Base-by-base conservation (phyloP, 768 basidiomycete genomes). In the Phallus indusiatus region DNA sequence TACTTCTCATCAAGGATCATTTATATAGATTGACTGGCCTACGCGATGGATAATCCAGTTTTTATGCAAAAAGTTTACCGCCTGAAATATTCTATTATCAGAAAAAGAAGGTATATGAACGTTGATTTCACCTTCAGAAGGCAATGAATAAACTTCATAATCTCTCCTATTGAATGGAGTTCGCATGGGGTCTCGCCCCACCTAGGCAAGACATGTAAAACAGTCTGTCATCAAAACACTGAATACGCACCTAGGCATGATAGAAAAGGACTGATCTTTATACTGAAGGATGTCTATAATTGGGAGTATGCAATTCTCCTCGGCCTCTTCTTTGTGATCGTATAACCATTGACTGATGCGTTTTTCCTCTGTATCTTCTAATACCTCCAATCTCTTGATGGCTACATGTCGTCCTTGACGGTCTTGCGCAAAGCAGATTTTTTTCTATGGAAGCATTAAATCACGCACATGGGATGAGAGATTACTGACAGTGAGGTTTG, bases 171-270 rank as follows among this genome's bases (percentile, higher is more conserved):
- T 7, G 28, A 3, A 3, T 7, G 2, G 7, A 28, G 7, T 3
- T 28, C 28, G 28, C 28, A 28, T 7, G 28, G 28, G 7, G 7
- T 2, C 7, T 28, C 28, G 2, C 28, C 28, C 28, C 28, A 28
- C 28, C 28, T 28, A 28, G n/a, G n/a, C n/a, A n/a, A n/a, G n/a
- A n/a, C n/a, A n/a, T n/a, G n/a, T n/a, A n/a, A n/a, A n/a, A n/a
- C n/a, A n/a, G n/a, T n/a, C n/a, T n/a, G n/a, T n/a, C n/a, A n/a
- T n/a, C n/a, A n/a, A n/a, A n/a, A n/a, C n/a, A n/a, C n/a, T n/a
- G n/a, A n/a, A n/a, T 22, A 34, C 59, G 2, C 37, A 64, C 64
- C 70, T 66, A 9, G 72, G 72, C 68, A 70, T 71, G 12, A 73
- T 65, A 7, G 59, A 64, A 47, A 71, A 67, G 56, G 64, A 70